Evolutionary conservation across 1,284 basidiomycete genomes (phyloP).

Genomic region (Boletus nobilissimus): DNA sequence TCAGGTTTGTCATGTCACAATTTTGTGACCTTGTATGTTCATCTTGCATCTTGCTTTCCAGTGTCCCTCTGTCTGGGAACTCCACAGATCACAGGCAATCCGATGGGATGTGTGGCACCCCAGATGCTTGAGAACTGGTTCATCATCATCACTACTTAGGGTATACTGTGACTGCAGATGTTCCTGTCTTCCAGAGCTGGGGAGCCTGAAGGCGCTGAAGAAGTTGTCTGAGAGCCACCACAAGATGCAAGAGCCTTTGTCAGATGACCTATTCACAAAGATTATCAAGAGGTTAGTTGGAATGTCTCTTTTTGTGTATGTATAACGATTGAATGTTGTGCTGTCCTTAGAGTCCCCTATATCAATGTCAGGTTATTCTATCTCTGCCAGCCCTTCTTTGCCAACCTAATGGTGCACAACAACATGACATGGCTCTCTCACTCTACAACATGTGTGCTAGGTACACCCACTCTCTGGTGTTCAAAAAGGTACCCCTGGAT

Average conservation of each 20-base stretch:
- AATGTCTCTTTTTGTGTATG: neutral
- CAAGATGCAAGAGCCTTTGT: constrained; percentile 76
- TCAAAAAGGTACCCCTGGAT: constrained; percentile 77
- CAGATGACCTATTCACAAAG: constrained; percentile 76
- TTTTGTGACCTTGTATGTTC: no score
- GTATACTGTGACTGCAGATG: neutral
- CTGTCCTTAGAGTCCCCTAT: constrained; percentile 63
- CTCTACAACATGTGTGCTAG: constrained; percentile 1
- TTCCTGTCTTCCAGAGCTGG: constrained; percentile 65
- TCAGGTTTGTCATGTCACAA: no score
- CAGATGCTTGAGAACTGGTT: constrained; percentile 94
- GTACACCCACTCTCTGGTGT: constrained; percentile 57
- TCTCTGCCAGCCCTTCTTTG: constrained; percentile 83
- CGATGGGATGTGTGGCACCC: no score
- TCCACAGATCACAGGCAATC: no score
- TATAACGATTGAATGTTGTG: neutral
- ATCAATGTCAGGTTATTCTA: constrained; percentile 84
- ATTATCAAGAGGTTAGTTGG: constrained; percentile 76
- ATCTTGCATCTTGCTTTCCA: no score
- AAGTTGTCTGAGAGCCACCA: constrained; percentile 79
- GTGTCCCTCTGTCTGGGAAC: no score
- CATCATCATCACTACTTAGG: constrained; percentile 18
- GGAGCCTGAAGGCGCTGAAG: constrained; percentile 78
- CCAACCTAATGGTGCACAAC: constrained; percentile 78
- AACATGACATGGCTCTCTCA: constrained; percentile 50